Conservation (phyloP, 345 rosid species). For the Salix purpurea region DNA sequence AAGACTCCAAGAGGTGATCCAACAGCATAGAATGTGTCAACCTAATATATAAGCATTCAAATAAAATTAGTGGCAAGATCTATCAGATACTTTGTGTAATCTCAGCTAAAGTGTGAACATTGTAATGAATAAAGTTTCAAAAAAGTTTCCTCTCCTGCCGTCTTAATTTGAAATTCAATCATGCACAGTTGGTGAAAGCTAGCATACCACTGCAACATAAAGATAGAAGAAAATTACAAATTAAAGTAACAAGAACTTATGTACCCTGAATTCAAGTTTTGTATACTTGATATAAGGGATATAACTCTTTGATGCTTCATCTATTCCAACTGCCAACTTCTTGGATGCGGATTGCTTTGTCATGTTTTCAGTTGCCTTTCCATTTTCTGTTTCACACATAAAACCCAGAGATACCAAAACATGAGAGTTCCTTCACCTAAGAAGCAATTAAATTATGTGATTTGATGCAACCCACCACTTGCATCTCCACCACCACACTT, state of each 20-base stretch:
- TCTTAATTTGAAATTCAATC: slow-evolving; percentile 1
- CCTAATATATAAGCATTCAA: slow-evolving; percentile 41
- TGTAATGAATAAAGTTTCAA: background rate
- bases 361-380: slow-evolving; percentile 19
- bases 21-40: slow-evolving; percentile 97
- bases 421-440: background rate
- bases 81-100: background rate
- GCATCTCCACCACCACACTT: slow-evolving; percentile 27
- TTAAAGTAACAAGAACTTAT: background rate
- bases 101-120: background rate
- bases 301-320: slow-evolving; percentile 43
- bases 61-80: slow-evolving; percentile 10
- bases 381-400: slow-evolving; percentile 39
- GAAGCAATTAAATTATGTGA: slow-evolving; percentile 6
- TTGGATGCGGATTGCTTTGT: slow-evolving; percentile 27
- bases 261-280: slow-evolving; percentile 90
- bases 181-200: background rate
- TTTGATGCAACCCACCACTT: slow-evolving; percentile 19
- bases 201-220: background rate
- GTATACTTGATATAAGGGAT: slow-evolving; percentile 79
- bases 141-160: background rate
- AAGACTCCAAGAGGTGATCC: slow-evolving; percentile 99
- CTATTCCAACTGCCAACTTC: slow-evolving; percentile 28
- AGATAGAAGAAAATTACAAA: background rate
- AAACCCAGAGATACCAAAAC: slow-evolving; percentile 5